Base-by-base conservation (phyloP, 805 yeast species). In the Yamadazyma ubonensis region DNA sequence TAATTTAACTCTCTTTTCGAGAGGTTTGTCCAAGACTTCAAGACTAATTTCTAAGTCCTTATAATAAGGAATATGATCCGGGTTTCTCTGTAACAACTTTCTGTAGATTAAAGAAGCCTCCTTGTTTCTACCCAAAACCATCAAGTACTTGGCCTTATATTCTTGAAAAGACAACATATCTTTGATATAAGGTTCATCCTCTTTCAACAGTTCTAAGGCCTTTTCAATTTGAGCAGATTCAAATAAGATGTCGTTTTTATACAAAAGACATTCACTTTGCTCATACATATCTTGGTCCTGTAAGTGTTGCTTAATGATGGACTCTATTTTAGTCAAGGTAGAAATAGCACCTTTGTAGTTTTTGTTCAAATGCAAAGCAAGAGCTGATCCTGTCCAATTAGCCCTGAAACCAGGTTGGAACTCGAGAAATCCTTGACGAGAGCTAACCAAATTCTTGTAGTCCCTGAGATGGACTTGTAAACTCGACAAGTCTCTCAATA, bases 361-460 rank as follows among this genome's bases (percentile, higher is more conserved):
- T 18, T 76, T 75, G 57, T 77, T 78, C 56, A 90, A 69, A 59
- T 86, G 86, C 56, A 84, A 87, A 1, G 97, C 96, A 30, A 88
- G 73, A 1, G 96, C 96, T 37, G 85, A 71, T 0, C 83, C 82
- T 1, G 95, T 85, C 96, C 96, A 90, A 56, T 87, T 86, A 45
- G 91, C 89, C 48, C 96, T 76, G 57, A 79, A 86, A 0, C 95
- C 95, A 8, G 93, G 80, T 51, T 76, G 82, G 18, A 76, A 73
- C 52, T 83, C 86, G 60, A 93, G 72, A 52, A 79, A 81, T 27
- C 72, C 70, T 44, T 77, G 79, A 52, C 97, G 76, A 2, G 91
- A 75, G 8, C 65, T 75, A 4, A 77, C 71, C 45, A 84, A 71
- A 17, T 72, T 72, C 50, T 76, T 76, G 57, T 69, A 87, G 54